Evolutionary conservation across 306 rosid genomes (phyloP).

Genomic region (Citrullus mucosospermus): DNA sequence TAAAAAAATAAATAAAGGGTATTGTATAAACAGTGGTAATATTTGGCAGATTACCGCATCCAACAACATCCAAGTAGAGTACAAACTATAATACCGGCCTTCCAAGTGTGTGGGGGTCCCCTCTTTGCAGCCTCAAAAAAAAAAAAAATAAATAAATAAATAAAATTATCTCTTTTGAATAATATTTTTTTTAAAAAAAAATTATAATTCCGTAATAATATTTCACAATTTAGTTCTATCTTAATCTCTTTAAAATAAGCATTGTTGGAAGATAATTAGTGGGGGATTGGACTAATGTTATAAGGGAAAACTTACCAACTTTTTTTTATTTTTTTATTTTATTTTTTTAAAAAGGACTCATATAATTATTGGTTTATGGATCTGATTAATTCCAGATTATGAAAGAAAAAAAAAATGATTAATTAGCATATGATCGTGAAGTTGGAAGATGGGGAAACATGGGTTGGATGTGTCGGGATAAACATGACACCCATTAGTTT

Average conservation of each 20-base stretch:
- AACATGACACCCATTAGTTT: slow-evolving; percentile 9
- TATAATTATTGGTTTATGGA: neutral
- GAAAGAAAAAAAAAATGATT: neutral
- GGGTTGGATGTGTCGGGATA: slow-evolving; percentile 10
- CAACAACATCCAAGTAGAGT: neutral
- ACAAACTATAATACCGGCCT: slow-evolving; percentile 9
- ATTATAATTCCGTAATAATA: too few species aligned
- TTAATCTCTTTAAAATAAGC: too few species aligned
- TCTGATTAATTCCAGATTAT: neutral
- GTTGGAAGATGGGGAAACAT: slow-evolving; percentile 13
- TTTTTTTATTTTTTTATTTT: too few species aligned
- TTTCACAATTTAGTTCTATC: too few species aligned
- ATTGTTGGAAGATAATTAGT: too few species aligned
- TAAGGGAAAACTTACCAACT: too few species aligned
- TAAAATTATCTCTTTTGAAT: neutral
- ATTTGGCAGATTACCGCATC: neutral
- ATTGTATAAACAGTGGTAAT: neutral
- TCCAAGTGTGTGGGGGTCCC: neutral
- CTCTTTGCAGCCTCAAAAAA: neutral
- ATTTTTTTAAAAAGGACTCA: neutral
- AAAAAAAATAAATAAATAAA: too few species aligned
- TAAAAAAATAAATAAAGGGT: neutral
- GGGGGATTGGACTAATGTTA: too few species aligned
- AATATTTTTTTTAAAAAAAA: neutral
- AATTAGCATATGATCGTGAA: neutral